These are phyloP conservation scores for Obba rivulosa DNA, from an alignment of 768 basidiomycete genomes.

Conservation along the genomic window DNA sequence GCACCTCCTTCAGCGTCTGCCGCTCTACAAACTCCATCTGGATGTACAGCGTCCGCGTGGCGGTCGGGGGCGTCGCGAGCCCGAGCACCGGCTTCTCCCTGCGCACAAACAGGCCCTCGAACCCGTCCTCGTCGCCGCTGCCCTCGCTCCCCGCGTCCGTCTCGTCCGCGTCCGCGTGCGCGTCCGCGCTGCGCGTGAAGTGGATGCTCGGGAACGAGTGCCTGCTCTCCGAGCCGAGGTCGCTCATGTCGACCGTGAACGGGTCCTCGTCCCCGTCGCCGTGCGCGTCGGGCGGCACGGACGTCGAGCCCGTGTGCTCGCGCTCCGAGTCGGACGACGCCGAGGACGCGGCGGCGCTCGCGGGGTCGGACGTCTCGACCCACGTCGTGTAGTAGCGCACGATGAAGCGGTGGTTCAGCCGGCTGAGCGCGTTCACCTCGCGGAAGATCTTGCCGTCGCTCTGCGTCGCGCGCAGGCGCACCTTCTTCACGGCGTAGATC, in stretches of 20 bases:
- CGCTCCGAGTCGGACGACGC: conserved; percentile 25
- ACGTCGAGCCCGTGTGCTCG: conserved; percentile 39
- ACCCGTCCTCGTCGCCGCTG: conserved; percentile 15
- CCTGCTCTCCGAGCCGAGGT: conserved; percentile 46
- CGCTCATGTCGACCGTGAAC: conserved; percentile 62
- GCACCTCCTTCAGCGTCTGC: conserved; percentile 83
- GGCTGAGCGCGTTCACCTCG: conserved; percentile 85
- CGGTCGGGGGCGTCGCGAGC: conserved; percentile 8
- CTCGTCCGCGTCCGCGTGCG: conserved; percentile 40
- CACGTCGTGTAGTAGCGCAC: conserved; percentile 91
- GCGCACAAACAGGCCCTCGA: conserved; percentile 15
- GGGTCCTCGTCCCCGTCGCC: conserved; percentile 34
- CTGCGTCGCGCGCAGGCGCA: conserved; percentile 70
- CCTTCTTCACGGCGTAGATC: conserved; percentile 90
- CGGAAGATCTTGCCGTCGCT: conserved; percentile 86
- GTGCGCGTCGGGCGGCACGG: conserved; percentile 34
- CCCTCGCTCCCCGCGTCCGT: conserved; percentile 37
- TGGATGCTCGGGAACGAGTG: conserved; percentile 85
- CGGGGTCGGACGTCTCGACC: conserved; percentile 67
- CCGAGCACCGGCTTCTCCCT: conserved; percentile 10
- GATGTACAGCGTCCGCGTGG: conserved; percentile 72
- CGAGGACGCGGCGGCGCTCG: conserved; percentile 40
- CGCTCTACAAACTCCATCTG: conserved; percentile 96
- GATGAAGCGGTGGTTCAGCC: conserved; percentile 83
- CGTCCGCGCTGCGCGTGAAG: conserved; percentile 47